Base-by-base conservation (phyloP, 805 yeast species). In the Candida vartiovaarae region DNA sequence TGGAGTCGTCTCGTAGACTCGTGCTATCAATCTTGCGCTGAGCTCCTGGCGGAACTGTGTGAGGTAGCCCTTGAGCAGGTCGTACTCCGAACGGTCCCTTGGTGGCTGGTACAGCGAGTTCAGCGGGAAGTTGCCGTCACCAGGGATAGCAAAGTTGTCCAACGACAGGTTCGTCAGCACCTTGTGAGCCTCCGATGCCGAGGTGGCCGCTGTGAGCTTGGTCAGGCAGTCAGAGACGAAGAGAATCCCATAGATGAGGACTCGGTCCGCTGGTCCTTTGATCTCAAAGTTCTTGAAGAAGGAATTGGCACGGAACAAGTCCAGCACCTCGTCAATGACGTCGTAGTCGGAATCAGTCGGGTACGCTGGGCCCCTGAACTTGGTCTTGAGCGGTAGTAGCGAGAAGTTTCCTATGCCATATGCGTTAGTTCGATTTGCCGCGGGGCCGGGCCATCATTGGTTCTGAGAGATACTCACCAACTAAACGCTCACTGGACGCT, bases 281-380 rank as follows among this genome's bases (percentile, higher is more conserved):
- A 93, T 90, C 67, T 93, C 99, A 63, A 93, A 93, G 71, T 93
- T 93, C 62, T 86, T 84, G 76, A 93, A 93, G 67, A 93, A 91
- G 9, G 96, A 85, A 65, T 93, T 93, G 55, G 97, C 96, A 53
- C 99, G 75, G 66, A 93, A 93, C 43, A 93, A 72, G 64, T 93
- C 98, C 43, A 93, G 67, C 27, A 81, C 75, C 63, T 93, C 99
- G 63, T 93, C 99, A 45, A 86, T 75, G 45, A 93, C 85, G 66
- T 93, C 99, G 61, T 90, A 91, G 54, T 80, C 86, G 3, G 78
- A 64, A 45, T 78, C 76, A 15, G 76, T 71, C 5, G 95, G 91
- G 62, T 82, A 88, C 1, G 96, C 83, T 8, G 99, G 98, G 4
- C 99, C 98, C 54, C 96, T 76, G 63, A 77, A 83, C 54, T 76